phyloP scores from a whole-genome alignment of 176 grass and related monocot species.

The Oryza glumipatula region DNA sequence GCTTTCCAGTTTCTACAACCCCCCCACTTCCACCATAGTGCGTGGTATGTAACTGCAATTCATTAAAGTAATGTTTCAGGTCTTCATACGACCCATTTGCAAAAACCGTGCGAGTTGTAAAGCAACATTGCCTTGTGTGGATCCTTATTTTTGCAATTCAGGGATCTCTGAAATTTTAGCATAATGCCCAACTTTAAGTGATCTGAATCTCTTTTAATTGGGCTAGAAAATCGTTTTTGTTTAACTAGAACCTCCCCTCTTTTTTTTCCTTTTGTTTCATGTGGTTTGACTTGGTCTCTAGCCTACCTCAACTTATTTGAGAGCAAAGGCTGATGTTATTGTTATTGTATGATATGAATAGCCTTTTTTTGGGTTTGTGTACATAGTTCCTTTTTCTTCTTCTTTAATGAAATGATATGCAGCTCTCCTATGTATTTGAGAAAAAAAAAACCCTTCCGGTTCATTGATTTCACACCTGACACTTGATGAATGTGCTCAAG shows the following conservation, averaged over 20 bases:
- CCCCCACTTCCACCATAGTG: background rate
- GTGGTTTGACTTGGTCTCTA: background rate
- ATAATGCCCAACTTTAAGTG: background rate
- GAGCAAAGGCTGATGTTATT: background rate
- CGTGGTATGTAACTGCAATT: background rate
- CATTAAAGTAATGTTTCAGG: background rate
- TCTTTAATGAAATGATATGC: too few species aligned
- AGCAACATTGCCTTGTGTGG: background rate
- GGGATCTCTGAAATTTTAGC: background rate
- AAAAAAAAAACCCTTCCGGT: background rate
- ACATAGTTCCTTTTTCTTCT: too few species aligned
- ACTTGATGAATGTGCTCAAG: slow-evolving; percentile 1
- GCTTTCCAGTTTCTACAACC: background rate
- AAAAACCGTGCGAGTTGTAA: background rate
- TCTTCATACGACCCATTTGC: background rate
- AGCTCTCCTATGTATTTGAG: too few species aligned
- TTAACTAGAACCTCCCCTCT: background rate
- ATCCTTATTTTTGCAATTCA: background rate
- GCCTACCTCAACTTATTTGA: background rate
- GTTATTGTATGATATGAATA: slow-evolving; percentile 12
- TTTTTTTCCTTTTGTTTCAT: background rate
- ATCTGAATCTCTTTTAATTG: slow-evolving; percentile 13
- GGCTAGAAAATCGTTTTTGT: background rate
- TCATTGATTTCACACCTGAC: slow-evolving; percentile 11
- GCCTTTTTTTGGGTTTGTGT: too few species aligned